Evolutionary conservation across 164 flowering plant species (phyloP).

Genomic region (Vitis rupestris): DNA sequence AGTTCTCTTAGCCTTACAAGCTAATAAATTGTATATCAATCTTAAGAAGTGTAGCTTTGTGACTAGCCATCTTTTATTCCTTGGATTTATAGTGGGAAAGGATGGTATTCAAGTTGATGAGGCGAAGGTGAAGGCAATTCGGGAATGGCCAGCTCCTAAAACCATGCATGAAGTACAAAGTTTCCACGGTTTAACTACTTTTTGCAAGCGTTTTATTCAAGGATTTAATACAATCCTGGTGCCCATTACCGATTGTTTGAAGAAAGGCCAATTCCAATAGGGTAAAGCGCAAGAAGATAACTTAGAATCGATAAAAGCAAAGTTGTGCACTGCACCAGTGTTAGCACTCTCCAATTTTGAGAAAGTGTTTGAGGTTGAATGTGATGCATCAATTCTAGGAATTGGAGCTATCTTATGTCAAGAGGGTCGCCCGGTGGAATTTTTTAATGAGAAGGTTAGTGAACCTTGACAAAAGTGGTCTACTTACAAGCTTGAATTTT

Average conservation of each 20-base stretch:
- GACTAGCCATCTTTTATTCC: background rate
- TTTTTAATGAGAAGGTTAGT: conserved; percentile 12
- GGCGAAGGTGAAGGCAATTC: background rate
- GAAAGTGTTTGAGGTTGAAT: conserved; percentile 13
- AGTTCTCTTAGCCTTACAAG: background rate
- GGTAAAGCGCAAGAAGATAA: background rate
- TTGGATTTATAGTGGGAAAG: conserved; percentile 1
- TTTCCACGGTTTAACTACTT: background rate
- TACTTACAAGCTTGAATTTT: conserved; percentile 8
- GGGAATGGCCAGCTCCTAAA: background rate
- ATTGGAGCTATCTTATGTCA: conserved; percentile 5
- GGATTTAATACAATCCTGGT: background rate
- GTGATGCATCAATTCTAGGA: conserved; percentile 2
- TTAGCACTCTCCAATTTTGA: conserved; percentile 3
- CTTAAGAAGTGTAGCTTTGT: conserved; percentile 5
- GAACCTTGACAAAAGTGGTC: conserved; percentile 2
- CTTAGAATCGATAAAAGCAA: conserved; percentile 2
- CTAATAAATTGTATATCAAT: background rate
- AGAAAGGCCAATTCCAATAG: conserved; percentile 5
- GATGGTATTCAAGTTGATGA: conserved; percentile 3
- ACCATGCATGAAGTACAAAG: background rate
- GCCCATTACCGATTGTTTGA: background rate
- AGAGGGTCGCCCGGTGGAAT: conserved; percentile 3
- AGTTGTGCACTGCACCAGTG: background rate
- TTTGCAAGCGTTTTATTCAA: background rate